These are phyloP conservation scores for Mitragyna speciosa DNA, from an alignment of 257 asterid genomes.

Conservation along the genomic window DNA sequence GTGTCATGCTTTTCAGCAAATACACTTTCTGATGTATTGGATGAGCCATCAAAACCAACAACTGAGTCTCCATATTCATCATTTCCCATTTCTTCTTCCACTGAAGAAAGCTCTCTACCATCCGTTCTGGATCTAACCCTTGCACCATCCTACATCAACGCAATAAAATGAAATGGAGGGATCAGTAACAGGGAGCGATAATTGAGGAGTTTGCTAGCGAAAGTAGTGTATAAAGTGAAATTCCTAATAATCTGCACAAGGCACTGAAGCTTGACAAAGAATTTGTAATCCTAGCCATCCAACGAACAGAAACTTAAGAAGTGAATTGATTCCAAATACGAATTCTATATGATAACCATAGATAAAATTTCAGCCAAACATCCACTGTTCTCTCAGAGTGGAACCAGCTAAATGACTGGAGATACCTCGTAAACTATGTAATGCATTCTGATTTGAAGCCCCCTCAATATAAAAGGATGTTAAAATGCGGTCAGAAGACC, in stretches of 20 bases:
- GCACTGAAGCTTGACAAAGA: neutral
- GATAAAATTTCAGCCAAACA: neutral
- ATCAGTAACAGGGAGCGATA: neutral
- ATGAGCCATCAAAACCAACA: conserved; percentile 74
- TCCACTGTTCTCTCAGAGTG: neutral
- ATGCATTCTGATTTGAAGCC: neutral
- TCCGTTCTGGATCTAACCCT: conserved; percentile 59
- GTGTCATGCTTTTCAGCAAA: conserved; percentile 70
- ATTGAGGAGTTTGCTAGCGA: neutral
- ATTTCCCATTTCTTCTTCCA: conserved; percentile 60
- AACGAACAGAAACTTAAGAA: neutral
- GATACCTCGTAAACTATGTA: neutral
- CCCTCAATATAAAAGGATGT: neutral
- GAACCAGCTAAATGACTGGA: conserved; percentile 4
- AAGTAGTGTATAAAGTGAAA: neutral
- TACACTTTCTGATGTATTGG: conserved; percentile 80
- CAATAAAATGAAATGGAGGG: conserved; percentile 11
- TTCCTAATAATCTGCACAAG: neutral
- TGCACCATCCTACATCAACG: conserved; percentile 49
- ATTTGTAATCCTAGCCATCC: neutral
- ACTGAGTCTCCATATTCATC: conserved; percentile 69
- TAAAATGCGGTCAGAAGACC: neutral
- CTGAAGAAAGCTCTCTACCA: conserved; percentile 62
- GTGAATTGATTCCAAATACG: neutral
- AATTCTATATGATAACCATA: neutral